phyloP scores from a whole-genome alignment of 768 basidiomycete genomes.

The Trametopsis cervina region DNA sequence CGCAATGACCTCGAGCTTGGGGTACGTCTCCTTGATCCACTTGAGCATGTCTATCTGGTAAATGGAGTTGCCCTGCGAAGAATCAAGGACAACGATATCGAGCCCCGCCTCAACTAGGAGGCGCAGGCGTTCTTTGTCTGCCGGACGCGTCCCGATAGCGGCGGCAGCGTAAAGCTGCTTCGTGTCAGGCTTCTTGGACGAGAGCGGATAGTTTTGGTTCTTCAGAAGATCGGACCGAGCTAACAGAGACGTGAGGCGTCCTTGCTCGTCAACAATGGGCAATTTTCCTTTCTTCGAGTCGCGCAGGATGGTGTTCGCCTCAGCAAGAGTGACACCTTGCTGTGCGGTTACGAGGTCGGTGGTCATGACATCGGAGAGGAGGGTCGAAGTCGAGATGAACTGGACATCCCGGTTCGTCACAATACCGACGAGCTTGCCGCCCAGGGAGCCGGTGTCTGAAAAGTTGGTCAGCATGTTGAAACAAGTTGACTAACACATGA shows the following conservation, averaged over 20 bases:
- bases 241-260: slow-evolving; percentile 73
- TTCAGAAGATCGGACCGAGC: slow-evolving; percentile 97
- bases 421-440: slow-evolving; percentile 92
- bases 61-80: slow-evolving; percentile 92
- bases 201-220: slow-evolving; percentile 93
- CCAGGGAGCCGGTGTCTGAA: slow-evolving; percentile 77
- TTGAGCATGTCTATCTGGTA: slow-evolving; percentile 92
- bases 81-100: slow-evolving; percentile 92
- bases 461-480: slow-evolving; percentile 17
- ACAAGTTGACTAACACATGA: slow-evolving; percentile 6
- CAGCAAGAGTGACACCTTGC: slow-evolving; percentile 80
- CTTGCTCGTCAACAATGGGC: slow-evolving; percentile 66
- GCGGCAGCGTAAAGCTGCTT: slow-evolving; percentile 98
- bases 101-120: slow-evolving; percentile 91
- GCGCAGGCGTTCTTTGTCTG: slow-evolving; percentile 77
- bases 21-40: slow-evolving; percentile 86
- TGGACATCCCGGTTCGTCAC: slow-evolving; percentile 96
- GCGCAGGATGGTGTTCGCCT: slow-evolving; percentile 93
- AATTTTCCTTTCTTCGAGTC: slow-evolving; percentile 98
- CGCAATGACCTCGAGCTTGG: slow-evolving; percentile 86
- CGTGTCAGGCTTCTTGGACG: slow-evolving; percentile 81
- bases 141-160: slow-evolving; percentile 87
- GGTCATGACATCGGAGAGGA: slow-evolving; percentile 86
- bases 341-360: slow-evolving; percentile 79
- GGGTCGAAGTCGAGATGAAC: slow-evolving; percentile 64